These are phyloP conservation scores for Huntiella savannae DNA, from an alignment of 2,329 filamentous ascomycete species.

Conservation along the genomic window DNA sequence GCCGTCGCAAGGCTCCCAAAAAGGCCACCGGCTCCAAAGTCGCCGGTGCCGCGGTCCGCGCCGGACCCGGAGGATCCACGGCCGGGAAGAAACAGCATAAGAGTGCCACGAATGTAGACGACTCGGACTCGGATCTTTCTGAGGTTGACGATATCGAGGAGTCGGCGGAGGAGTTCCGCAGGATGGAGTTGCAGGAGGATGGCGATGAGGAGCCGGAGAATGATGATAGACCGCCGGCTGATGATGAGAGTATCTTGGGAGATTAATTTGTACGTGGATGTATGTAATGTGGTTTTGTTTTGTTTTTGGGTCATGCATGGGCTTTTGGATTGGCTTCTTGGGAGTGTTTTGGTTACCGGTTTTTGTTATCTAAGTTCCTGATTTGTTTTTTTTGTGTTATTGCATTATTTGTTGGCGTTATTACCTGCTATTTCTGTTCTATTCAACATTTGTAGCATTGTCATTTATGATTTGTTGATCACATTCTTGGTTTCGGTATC, in stretches of 20 bases:
- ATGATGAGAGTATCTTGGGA: slow-evolving; percentile 22
- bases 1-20: slow-evolving; percentile 16
- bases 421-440: neutral
- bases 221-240: slow-evolving; percentile 10
- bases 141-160: slow-evolving; percentile 24
- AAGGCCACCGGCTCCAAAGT: slow-evolving; percentile 14
- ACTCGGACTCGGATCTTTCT: slow-evolving; percentile 10
- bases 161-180: slow-evolving; percentile 36
- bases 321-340: neutral
- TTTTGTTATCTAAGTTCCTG: neutral
- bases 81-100: slow-evolving; percentile 19
- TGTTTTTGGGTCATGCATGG: neutral
- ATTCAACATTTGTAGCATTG: neutral
- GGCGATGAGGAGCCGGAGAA: slow-evolving; percentile 22
- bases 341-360: slow-evolving; percentile 1
- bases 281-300: neutral
- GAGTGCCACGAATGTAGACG: slow-evolving; percentile 5
- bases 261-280: slow-evolving; percentile 14
- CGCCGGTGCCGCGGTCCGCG: slow-evolving; percentile 15
- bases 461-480: neutral
- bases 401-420: neutral
- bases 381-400: neutral
- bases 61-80: neutral
- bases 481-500: neutral
- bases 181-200: slow-evolving; percentile 33